phyloP scores from a whole-genome alignment of 192 early-diverging fungal species.

The Backusella mclennaniae region DNA sequence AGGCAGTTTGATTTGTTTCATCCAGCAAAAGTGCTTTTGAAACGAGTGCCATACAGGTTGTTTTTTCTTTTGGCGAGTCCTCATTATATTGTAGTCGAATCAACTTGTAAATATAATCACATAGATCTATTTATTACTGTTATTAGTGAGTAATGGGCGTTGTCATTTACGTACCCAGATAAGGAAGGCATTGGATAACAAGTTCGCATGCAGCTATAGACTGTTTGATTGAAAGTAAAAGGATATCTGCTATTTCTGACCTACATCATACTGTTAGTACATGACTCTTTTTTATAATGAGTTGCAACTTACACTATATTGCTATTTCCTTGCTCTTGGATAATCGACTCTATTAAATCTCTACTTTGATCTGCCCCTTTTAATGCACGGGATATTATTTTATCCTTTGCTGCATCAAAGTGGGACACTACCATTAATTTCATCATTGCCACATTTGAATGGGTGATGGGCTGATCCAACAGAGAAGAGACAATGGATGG shows the following conservation, averaged over 20 bases:
- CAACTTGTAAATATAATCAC: not conserved
- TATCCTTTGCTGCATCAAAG: not conserved
- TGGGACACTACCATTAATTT: not conserved
- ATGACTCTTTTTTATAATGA: not conserved
- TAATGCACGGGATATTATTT: not conserved
- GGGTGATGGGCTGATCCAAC: not conserved
- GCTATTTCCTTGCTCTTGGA: not conserved
- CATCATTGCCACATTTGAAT: not conserved
- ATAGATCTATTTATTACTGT: not conserved
- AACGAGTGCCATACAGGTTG: not conserved
- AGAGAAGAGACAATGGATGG: not conserved
- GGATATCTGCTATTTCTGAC: not conserved
- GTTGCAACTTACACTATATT: not conserved
- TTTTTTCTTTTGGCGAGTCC: not conserved
- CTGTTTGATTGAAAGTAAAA: not conserved
- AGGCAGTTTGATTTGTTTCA: not conserved
- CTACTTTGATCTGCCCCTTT: not conserved
- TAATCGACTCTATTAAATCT: not conserved
- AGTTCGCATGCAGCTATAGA: not conserved
- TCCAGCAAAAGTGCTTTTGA: not conserved
- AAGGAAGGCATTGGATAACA: not conserved
- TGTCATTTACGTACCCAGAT: not conserved
- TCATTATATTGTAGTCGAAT: not conserved
- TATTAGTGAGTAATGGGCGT: not conserved
- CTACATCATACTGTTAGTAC: not conserved